Percentiles rank a stretch among this genome's conserved stretches.
These are phyloP conservation scores for Xylariaceae sp. DNA, from an alignment of 2,329 filamentous ascomycete species.

Conservation along the genomic window DNA sequence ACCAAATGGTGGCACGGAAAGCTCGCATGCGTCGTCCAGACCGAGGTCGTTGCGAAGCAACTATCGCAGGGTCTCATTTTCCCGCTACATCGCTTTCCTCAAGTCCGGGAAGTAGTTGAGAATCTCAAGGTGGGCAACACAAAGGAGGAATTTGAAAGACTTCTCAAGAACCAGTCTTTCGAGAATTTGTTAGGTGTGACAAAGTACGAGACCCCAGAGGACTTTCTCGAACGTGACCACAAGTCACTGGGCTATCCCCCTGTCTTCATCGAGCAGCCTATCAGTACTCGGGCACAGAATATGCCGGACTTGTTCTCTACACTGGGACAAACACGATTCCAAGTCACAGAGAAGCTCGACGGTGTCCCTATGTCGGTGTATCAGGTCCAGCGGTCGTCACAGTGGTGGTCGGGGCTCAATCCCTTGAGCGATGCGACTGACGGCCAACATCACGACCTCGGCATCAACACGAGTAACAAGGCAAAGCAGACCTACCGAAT, in stretches of 20 bases:
- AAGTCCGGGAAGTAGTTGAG: constrained; percentile 14
- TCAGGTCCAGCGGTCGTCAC: constrained; percentile 18
- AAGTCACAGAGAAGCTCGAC: constrained; percentile 33
- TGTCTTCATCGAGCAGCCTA: constrained; percentile 26
- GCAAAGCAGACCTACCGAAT: constrained; percentile 7
- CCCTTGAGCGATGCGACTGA: constrained; percentile 6
- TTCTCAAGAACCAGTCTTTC: constrained; percentile 22
- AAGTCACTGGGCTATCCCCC: constrained; percentile 19
- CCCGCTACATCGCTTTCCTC: constrained; percentile 17
- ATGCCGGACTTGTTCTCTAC: constrained; percentile 15
- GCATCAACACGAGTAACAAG: not conserved
- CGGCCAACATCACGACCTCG: no score
- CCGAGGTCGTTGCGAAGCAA: constrained; percentile 11
- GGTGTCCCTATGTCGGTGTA: constrained; percentile 31
- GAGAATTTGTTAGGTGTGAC: constrained; percentile 25
- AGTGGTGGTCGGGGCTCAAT: constrained; percentile 18
- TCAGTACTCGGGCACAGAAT: constrained; percentile 27
- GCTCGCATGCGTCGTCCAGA: constrained; percentile 24
- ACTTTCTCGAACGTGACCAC: not conserved
- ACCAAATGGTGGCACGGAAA: constrained; percentile 11
- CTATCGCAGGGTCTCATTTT: constrained; percentile 31
- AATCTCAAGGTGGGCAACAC: constrained; percentile 15
- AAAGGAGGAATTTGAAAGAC: constrained; percentile 6
- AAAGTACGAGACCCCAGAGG: constrained; percentile 22
- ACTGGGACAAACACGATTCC: constrained; percentile 15